phyloP scores from a whole-genome alignment of 1,284 basidiomycete genomes.

The Leccinum griseonigrum region DNA sequence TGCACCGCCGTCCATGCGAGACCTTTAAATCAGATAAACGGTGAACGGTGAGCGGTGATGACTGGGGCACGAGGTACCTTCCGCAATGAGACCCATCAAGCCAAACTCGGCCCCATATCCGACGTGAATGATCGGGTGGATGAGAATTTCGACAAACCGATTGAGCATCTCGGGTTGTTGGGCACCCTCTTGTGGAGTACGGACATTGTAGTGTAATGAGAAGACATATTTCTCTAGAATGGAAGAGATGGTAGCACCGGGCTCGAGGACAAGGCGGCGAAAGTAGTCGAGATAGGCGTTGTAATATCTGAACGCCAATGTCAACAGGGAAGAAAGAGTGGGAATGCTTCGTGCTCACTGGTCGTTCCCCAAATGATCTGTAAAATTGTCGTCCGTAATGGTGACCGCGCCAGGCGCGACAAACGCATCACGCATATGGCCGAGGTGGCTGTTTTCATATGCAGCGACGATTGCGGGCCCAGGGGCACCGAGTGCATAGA shows the following conservation, averaged over 20 bases:
- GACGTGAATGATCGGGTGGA: conserved; percentile 65
- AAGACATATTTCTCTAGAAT: conserved; percentile 30
- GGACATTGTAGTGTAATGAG: conserved; percentile 27
- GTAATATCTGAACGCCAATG: conserved; percentile 29
- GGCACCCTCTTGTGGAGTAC: conserved; percentile 19
- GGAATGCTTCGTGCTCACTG: conserved; percentile 27
- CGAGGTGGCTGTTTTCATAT: conserved; percentile 34
- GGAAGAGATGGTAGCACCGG: conserved; percentile 21
- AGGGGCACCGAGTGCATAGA: conserved; percentile 45
- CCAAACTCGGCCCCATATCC: conserved; percentile 67
- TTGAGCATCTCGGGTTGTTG: conserved; percentile 57
- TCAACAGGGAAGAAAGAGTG: background rate
- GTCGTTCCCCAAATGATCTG: conserved; percentile 41
- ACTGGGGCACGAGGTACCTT: conserved; percentile 39
- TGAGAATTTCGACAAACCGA: conserved; percentile 53
- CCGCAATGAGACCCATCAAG: conserved; percentile 58
- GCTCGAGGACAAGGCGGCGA: conserved; percentile 30
- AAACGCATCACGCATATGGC: conserved; percentile 35
- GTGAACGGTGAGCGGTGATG: background rate
- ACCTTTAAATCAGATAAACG: conserved; percentile 28
- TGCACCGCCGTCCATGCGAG: conserved; percentile 46
- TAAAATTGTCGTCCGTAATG: conserved; percentile 40
- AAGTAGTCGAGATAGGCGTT: conserved; percentile 37
- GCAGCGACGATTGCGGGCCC: conserved; percentile 37
- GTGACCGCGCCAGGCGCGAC: conserved; percentile 31